A percentile compares a stretch with the other conserved stretches of the same genome.
Conservation (phyloP, 768 basidiomycete species). For the Tubosaeta brunneosetosa region DNA sequence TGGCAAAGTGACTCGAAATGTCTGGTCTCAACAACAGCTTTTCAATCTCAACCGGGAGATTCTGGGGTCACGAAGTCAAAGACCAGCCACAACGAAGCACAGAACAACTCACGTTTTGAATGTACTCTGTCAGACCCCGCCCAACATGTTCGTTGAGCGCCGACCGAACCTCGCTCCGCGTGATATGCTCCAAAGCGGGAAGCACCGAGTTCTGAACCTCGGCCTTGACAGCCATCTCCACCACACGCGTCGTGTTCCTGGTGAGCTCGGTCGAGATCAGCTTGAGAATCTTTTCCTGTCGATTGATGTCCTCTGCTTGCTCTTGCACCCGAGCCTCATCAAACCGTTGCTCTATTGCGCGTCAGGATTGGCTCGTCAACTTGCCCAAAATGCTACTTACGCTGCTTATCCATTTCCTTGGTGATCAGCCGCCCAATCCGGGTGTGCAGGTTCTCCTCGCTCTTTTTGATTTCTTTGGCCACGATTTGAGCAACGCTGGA, state of each 20-base stretch:
- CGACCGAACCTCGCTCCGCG: constrained; percentile 72
- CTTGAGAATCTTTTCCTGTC: constrained; percentile 87
- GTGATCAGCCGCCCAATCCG: constrained; percentile 75
- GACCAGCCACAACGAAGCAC: neutral
- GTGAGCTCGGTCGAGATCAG: constrained; percentile 83
- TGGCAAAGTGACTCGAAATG: constrained; percentile 71
- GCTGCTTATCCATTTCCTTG: constrained; percentile 88
- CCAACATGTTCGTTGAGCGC: constrained; percentile 78
- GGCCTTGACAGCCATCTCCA: constrained; percentile 82
- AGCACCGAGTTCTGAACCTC: constrained; percentile 83
- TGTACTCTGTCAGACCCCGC: constrained; percentile 63
- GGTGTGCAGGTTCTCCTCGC: constrained; percentile 73
- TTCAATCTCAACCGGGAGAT: constrained; percentile 74
- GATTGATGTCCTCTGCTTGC: constrained; percentile 73
- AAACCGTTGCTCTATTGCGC: constrained; percentile 64
- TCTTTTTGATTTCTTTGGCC: constrained; percentile 74
- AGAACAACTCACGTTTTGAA: constrained; percentile 55
- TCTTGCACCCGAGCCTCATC: constrained; percentile 78
- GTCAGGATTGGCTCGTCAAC: constrained; percentile 2
- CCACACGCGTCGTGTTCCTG: constrained; percentile 82
- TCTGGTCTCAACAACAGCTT: constrained; percentile 72
- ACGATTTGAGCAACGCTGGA: constrained; percentile 54
- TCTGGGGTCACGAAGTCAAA: constrained; percentile 37
- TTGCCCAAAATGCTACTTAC: constrained; percentile 41
- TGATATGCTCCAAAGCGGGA: constrained; percentile 78